Evolutionary conservation across 805 yeast species (phyloP).

Genomic region (Ogataea glucozyma): DNA sequence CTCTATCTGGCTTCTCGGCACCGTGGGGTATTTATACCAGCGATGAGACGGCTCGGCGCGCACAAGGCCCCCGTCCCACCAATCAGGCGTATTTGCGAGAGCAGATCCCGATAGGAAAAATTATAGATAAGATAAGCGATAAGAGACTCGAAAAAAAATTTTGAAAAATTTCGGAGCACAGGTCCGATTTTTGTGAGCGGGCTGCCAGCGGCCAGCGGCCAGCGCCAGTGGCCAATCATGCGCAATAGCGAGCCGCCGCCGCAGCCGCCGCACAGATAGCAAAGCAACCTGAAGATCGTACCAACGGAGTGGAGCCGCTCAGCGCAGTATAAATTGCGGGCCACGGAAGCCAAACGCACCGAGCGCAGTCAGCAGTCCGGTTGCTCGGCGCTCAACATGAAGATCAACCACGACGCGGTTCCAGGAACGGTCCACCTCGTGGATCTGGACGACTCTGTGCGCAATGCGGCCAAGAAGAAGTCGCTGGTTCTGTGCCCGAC

Average conservation of each 20-base stretch:
- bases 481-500: slow-evolving; percentile 48
- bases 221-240: too few species aligned
- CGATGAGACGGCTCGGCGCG: background rate
- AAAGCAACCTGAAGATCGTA: too few species aligned
- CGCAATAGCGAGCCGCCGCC: too few species aligned
- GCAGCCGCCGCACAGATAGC: too few species aligned
- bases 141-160: background rate
- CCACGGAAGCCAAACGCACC: too few species aligned
- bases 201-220: too few species aligned
- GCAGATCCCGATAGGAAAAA: background rate
- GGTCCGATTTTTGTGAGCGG: too few species aligned
- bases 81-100: slow-evolving; percentile 1
- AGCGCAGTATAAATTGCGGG: too few species aligned
- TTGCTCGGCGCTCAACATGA: background rate
- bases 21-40: background rate
- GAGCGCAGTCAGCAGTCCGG: background rate
- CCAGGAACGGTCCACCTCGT: slow-evolving; percentile 14
- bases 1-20: too few species aligned
- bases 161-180: background rate
- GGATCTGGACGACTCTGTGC: slow-evolving; percentile 34
- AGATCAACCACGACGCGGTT: slow-evolving; percentile 10
- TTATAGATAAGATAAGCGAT: slow-evolving; percentile 1
- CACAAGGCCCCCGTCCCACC: background rate
- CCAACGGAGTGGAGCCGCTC: too few species aligned
- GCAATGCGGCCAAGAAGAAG: slow-evolving; percentile 7